phyloP scores from a whole-genome alignment of 2,329 filamentous ascomycete genomes.

The Alternaria alternata region DNA sequence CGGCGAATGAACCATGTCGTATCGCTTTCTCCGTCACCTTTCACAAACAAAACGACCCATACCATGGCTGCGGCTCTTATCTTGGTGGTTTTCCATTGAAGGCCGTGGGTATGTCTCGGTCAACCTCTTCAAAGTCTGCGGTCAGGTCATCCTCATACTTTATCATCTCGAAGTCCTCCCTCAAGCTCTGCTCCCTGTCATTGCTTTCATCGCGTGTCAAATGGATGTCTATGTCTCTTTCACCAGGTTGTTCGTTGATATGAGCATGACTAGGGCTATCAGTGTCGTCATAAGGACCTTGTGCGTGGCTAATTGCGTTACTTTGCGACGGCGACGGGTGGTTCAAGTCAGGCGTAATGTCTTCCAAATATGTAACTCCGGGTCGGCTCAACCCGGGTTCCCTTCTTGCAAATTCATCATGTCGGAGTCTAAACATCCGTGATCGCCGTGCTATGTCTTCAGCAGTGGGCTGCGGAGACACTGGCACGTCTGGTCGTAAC shows the following conservation, averaged over 20 bases:
- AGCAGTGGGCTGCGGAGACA: neutral
- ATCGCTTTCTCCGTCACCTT: neutral
- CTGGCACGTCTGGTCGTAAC: neutral
- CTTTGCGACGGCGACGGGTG: too few species aligned
- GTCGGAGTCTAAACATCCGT: neutral
- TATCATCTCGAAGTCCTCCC: neutral
- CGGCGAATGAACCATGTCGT: neutral
- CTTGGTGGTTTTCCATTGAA: neutral
- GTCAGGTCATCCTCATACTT: neutral
- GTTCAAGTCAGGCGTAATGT: neutral
- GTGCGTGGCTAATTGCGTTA: too few species aligned
- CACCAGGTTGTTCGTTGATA: neutral
- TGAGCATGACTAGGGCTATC: neutral
- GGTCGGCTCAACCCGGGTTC: neutral
- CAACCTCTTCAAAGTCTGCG: neutral
- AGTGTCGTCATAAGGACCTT: neutral
- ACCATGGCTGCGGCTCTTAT: neutral
- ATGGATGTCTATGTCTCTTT: neutral
- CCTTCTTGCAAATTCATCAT: too few species aligned
- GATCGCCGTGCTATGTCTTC: neutral
- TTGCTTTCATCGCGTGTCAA: neutral
- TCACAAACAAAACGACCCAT: accelerated
- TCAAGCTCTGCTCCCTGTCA: neutral
- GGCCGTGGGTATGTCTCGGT: neutral
- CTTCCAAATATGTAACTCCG: neutral